These are phyloP conservation scores for Monotropa hypopitys DNA, from an alignment of 179 eudicot genomes.

Conservation along the genomic window DNA sequence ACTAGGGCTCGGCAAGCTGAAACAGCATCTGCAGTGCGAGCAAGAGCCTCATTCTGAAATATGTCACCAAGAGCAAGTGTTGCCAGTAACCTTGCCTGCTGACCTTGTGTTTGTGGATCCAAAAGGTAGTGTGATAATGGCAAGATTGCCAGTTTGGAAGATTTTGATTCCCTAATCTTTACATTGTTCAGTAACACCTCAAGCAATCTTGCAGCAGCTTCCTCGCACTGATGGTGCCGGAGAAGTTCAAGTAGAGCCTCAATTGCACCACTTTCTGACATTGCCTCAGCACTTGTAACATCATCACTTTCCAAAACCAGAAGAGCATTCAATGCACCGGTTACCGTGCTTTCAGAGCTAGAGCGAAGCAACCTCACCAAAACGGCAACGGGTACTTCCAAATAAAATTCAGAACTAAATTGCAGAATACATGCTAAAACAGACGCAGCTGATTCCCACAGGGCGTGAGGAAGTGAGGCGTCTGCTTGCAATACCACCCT, in stretches of 20 bases:
- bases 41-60: slow-evolving; percentile 92
- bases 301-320: slow-evolving; percentile 91
- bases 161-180: slow-evolving; percentile 82
- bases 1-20: slow-evolving; percentile 91
- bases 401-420: slow-evolving; percentile 79
- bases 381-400: slow-evolving; percentile 94
- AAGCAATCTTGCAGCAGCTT: slow-evolving; percentile 76
- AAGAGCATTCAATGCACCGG: slow-evolving; percentile 88
- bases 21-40: slow-evolving; percentile 83
- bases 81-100: slow-evolving; percentile 79
- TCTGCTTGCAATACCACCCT: slow-evolving; percentile 78
- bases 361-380: slow-evolving; percentile 89
- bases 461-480: slow-evolving; percentile 72
- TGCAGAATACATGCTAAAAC: slow-evolving; percentile 81
- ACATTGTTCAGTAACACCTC: slow-evolving; percentile 86
- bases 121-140: slow-evolving; percentile 89
- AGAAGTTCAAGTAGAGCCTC: slow-evolving; percentile 93
- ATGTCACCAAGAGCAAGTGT: slow-evolving; percentile 93
- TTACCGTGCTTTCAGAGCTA: slow-evolving; percentile 64
- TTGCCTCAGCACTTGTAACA: slow-evolving; percentile 77
- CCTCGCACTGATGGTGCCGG: slow-evolving; percentile 88
- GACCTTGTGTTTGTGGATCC: slow-evolving; percentile 98
- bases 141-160: slow-evolving; percentile 60
- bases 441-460: slow-evolving; percentile 96
- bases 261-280: slow-evolving; percentile 98